phyloP scores from a whole-genome alignment of 1,284 basidiomycete genomes.

The Marasmius tenuissimus region DNA sequence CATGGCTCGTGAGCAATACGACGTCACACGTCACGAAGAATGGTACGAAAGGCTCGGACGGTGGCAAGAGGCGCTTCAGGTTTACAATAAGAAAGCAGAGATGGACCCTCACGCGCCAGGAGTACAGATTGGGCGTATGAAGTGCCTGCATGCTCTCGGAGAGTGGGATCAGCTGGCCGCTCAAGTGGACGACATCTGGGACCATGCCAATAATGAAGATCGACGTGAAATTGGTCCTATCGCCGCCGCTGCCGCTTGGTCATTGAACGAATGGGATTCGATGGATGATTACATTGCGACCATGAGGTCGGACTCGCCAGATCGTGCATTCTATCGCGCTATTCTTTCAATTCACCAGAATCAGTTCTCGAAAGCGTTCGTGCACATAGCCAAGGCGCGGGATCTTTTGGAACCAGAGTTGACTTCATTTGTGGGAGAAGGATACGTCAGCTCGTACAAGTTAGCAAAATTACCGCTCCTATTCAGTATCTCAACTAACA shows the following conservation, averaged over 20 bases:
- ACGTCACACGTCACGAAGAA: constrained; percentile 88
- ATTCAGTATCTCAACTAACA: constrained; percentile 10
- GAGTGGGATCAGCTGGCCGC: constrained; percentile 95
- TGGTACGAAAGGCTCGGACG: constrained; percentile 98
- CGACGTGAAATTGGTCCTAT: constrained; percentile 93
- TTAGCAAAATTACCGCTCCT: constrained; percentile 36
- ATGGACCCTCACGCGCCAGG: constrained; percentile 72
- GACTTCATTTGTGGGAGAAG: constrained; percentile 91
- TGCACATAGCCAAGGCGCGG: constrained; percentile 93
- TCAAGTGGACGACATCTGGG: constrained; percentile 91
- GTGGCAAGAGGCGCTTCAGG: constrained; percentile 93
- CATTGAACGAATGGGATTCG: constrained; percentile 93
- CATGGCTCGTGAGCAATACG: constrained; percentile 83
- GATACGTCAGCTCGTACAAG: constrained; percentile 96
- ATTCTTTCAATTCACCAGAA: constrained; percentile 96
- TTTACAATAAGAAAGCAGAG: constrained; percentile 82
- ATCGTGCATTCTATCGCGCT: constrained; percentile 94
- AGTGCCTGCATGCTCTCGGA: constrained; percentile 94
- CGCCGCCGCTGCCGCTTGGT: constrained; percentile 97
- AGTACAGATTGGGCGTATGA: constrained; percentile 87
- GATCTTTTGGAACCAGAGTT: constrained; percentile 93
- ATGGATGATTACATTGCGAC: constrained; percentile 98
- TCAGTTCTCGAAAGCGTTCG: constrained; percentile 89
- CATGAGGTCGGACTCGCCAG: constrained; percentile 93
- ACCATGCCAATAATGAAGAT: constrained; percentile 80